Conservation (phyloP, 345 rosid species). For the Populus euphratica region DNA sequence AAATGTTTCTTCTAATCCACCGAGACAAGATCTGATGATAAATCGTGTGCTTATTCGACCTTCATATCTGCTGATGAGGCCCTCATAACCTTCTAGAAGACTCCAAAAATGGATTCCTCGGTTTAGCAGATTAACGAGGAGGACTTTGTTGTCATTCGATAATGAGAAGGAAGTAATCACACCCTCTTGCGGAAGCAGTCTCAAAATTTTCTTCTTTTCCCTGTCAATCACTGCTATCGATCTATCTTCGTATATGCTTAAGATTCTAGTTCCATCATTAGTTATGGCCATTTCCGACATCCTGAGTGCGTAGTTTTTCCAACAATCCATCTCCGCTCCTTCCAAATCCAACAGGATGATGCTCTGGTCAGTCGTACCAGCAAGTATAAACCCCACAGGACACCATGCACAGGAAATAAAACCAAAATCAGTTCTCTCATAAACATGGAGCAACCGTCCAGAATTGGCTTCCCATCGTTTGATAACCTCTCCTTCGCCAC, state of each 20-base stretch:
- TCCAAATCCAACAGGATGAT: conserved; percentile 55
- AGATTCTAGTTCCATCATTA: conserved; percentile 48
- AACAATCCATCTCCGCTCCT: conserved; percentile 52
- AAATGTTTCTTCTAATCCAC: too few relatives aligned
- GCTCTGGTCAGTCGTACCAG: conserved; percentile 52
- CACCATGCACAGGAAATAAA: conserved; percentile 65
- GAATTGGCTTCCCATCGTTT: conserved; percentile 60
- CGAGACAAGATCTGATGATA: too few relatives aligned
- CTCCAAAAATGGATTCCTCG: conserved; percentile 68
- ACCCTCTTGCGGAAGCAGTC: conserved; percentile 47
- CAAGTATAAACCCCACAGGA: conserved; percentile 48
- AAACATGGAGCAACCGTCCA: conserved; percentile 54
- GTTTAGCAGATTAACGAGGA: conserved; percentile 57
- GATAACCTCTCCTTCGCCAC: conserved; percentile 55
- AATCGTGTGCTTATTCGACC: too few relatives aligned
- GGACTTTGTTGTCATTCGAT: conserved; percentile 47
- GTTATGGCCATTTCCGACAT: conserved; percentile 60
- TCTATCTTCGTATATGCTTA: conserved; percentile 48
- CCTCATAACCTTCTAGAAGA: conserved; percentile 36
- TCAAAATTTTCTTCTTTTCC: conserved; percentile 38
- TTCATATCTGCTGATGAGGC: conserved; percentile 45
- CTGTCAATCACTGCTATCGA: conserved; percentile 46
- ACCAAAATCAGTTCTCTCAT: conserved; percentile 50
- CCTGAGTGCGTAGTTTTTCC: conserved; percentile 48
- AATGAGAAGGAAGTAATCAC: conserved; percentile 58